A percentile compares a stretch with the other conserved stretches of the same genome.
Conservation (phyloP, 805 yeast species). For the Cyberlindnera mississippiensis region DNA sequence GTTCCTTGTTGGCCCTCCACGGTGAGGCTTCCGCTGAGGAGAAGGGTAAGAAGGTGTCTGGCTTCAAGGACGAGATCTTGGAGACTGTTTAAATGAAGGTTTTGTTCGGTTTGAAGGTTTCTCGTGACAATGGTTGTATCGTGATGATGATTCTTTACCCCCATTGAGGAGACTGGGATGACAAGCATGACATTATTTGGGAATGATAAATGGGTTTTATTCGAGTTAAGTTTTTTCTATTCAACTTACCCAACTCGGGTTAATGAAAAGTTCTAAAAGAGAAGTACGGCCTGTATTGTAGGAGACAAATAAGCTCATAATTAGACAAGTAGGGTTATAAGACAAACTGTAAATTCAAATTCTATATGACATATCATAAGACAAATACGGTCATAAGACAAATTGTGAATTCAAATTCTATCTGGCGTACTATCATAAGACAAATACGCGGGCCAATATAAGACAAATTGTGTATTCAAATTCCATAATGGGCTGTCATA, state of each 20-base stretch:
- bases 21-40: conserved; percentile 92
- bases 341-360: too few species aligned
- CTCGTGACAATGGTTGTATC: conserved; percentile 1
- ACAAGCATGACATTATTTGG: conserved; percentile 5
- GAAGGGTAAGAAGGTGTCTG: conserved; percentile 95
- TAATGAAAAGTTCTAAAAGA: background rate
- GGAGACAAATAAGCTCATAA: too few species aligned
- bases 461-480: too few species aligned
- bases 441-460: too few species aligned
- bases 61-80: conserved; percentile 98
- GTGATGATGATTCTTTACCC: background rate
- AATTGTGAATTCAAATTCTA: too few species aligned
- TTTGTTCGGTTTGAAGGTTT: background rate
- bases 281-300: too few species aligned
- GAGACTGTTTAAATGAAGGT: conserved; percentile 75
- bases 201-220: conserved; percentile 9
- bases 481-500: too few species aligned
- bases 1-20: conserved; percentile 92
- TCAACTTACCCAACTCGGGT: background rate
- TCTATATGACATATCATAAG: too few species aligned
- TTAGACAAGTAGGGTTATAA: too few species aligned
- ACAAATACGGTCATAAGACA: too few species aligned
- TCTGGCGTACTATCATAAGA: too few species aligned
- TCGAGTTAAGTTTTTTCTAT: background rate
- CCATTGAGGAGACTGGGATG: background rate